Evolutionary conservation across 208 protist species (phyloP).

Genomic region (Naegleria gruberi): DNA sequence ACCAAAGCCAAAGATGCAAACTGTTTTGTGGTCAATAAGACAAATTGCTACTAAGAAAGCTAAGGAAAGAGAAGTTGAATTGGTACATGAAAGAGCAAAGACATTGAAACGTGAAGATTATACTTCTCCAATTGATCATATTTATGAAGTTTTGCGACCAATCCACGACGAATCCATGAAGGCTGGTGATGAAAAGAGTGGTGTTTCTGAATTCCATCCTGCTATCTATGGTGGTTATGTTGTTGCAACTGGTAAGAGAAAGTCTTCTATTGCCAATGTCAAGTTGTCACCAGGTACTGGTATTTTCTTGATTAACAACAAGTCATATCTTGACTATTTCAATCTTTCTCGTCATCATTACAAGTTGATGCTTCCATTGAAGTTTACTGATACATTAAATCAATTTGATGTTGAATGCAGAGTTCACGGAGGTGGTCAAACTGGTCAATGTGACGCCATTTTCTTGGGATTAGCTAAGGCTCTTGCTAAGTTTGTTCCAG

Average conservation of each 20-base stretch:
- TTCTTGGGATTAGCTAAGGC: background rate
- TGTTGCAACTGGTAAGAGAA: background rate
- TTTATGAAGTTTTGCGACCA: background rate
- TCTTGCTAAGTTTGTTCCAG: background rate
- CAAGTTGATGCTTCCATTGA: background rate
- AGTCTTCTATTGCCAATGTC: background rate
- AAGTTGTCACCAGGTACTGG: background rate
- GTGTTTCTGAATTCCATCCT: background rate
- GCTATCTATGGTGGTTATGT: background rate
- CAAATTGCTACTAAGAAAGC: background rate
- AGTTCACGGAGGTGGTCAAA: background rate
- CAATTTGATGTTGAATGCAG: background rate
- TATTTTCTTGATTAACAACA: background rate
- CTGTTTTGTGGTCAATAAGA: background rate
- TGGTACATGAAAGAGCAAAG: background rate
- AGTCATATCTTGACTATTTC: background rate
- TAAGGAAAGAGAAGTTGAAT: background rate
- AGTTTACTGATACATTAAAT: background rate
- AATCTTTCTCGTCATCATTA: background rate
- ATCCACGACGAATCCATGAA: background rate
- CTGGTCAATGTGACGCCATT: background rate
- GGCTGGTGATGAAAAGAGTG: too few relatives aligned
- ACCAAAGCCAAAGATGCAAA: constrained; percentile 6
- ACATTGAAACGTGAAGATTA: background rate
- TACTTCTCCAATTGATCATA: background rate